Conservation (phyloP, 2,329 filamentous ascomycete species). For the Dactylonectria estremocensis region DNA sequence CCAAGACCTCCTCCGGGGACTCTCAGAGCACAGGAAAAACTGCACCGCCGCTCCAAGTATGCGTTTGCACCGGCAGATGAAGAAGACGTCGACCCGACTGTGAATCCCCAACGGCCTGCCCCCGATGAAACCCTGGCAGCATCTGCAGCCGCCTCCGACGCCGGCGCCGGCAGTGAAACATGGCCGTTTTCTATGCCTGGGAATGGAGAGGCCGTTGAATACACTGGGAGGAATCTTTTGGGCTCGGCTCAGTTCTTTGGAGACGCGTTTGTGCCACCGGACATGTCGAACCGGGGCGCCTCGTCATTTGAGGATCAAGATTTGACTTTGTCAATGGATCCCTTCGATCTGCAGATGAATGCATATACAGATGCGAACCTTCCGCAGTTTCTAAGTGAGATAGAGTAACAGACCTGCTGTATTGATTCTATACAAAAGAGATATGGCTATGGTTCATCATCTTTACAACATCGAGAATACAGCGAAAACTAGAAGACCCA, state of each 20-base stretch:
- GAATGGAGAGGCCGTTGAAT: neutral
- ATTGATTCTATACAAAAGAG: neutral
- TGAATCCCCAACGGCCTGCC: conserved; percentile 12
- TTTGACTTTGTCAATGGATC: conserved; percentile 29
- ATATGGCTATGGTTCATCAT: neutral
- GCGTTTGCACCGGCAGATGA: conserved; percentile 35
- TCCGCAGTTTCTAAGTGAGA: conserved; percentile 2
- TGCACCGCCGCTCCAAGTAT: conserved; percentile 42
- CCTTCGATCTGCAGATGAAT: conserved; percentile 38
- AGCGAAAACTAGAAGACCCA: conserved; percentile 8
- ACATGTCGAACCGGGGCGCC: conserved; percentile 17
- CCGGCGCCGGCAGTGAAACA: neutral
- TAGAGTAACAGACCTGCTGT: conserved; percentile 1
- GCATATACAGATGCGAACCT: conserved; percentile 33
- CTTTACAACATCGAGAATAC: neutral
- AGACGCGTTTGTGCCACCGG: conserved; percentile 21
- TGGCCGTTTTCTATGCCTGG: conserved; percentile 31
- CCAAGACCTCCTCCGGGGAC: neutral
- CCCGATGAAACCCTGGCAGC: neutral
- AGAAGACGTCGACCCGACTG: conserved; percentile 28
- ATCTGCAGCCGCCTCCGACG: neutral
- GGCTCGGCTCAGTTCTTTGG: neutral
- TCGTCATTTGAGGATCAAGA: conserved; percentile 31
- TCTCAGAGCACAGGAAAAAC: conserved; percentile 19
- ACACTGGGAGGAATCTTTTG: fast-evolving